A percentile compares a stretch with the other conserved stretches of the same genome.
Evolutionary conservation across 228 moss, liverwort and hornwort species (phyloP).

Genomic region (Sphagnum magellanicum): DNA sequence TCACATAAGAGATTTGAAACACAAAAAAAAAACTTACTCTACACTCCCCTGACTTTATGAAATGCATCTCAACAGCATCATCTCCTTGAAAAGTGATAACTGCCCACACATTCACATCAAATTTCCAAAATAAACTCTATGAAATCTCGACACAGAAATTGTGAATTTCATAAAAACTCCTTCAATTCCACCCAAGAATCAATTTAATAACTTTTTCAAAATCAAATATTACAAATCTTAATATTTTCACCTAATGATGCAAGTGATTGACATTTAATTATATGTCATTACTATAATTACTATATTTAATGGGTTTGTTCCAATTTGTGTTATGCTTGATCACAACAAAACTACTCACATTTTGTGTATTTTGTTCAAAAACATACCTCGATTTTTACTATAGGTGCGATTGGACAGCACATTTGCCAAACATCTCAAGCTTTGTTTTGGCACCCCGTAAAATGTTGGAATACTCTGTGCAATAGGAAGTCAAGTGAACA

Average conservation of each 20-base stretch:
- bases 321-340: too few species aligned
- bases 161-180: too few species aligned
- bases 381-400: slow-evolving; percentile 58
- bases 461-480: slow-evolving; percentile 66
- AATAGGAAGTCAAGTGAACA: not conserved
- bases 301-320: too few species aligned
- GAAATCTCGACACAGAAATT: too few species aligned
- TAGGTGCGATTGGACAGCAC: slow-evolving; percentile 55
- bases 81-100: slow-evolving; percentile 87
- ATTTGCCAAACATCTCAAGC: slow-evolving; percentile 69
- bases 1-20: too few species aligned
- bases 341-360: too few species aligned
- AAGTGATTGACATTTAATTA: too few species aligned
- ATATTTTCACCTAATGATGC: too few species aligned
- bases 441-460: slow-evolving; percentile 62
- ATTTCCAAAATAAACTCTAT: too few species aligned
- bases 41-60: slow-evolving; percentile 73
- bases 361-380: too few species aligned
- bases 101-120: slow-evolving; percentile 9
- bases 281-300: too few species aligned
- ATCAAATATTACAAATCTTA: too few species aligned
- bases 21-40: slow-evolving; percentile 39
- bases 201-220: not conserved
- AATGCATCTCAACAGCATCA: slow-evolving; percentile 83
- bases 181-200: not conserved